Percentiles rank a stretch among this genome's conserved stretches.
Conservation (phyloP, 257 asterid genomes). For the Apocynum venetum region DNA sequence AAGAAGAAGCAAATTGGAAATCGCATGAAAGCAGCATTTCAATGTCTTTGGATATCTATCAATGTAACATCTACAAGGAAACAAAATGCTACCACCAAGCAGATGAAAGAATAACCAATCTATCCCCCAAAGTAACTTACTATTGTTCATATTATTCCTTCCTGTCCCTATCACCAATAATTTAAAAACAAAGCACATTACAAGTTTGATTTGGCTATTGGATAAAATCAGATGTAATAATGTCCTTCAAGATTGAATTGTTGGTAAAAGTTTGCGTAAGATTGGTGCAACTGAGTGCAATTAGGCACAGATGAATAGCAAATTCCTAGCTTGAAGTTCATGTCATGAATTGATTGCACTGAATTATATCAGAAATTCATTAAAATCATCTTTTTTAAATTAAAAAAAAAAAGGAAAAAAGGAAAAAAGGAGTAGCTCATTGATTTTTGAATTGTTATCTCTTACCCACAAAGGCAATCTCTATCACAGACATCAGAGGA, state of each 20-base stretch:
- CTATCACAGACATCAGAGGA: conserved; percentile 70
- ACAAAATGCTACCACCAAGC: background rate
- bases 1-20: background rate
- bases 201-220: background rate
- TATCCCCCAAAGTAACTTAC: background rate
- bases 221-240: background rate
- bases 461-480: conserved; percentile 93
- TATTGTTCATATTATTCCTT: background rate
- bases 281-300: background rate
- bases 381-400: background rate
- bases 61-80: background rate
- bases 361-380: background rate
- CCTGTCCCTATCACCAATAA: background rate
- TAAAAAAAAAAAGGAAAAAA: background rate
- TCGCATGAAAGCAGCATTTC: background rate
- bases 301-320: background rate
- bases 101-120: background rate
- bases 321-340: background rate
- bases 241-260: background rate
- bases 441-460: background rate
- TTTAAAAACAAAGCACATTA: background rate
- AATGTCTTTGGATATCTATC: background rate
- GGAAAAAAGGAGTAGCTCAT: background rate
- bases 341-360: background rate
- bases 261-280: background rate